Conservation (phyloP, 208 protist genomes). For the Crithidia bombi region DNA sequence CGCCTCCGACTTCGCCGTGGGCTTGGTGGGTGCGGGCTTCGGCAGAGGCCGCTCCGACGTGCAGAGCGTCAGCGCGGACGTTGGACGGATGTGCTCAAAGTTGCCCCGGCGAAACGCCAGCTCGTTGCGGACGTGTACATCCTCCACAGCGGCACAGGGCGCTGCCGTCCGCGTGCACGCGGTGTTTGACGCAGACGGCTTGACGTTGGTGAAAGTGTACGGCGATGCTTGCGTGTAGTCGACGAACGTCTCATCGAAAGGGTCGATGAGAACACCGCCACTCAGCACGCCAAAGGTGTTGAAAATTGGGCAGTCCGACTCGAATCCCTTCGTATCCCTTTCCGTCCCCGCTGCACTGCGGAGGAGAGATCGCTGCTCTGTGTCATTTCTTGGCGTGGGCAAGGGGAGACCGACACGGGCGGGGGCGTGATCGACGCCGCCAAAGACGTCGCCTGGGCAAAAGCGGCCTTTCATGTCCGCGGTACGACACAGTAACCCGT, state of each 20-base stretch:
- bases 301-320: conserved; percentile 61
- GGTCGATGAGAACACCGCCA: conserved; percentile 68
- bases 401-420: neutral
- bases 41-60: conserved; percentile 25
- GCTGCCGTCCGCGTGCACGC: neutral
- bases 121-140: conserved; percentile 18
- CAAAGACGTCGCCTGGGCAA: conserved; percentile 72
- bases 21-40: neutral
- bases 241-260: conserved; percentile 31
- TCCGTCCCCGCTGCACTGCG: neutral
- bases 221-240: conserved; percentile 53
- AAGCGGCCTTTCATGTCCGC: conserved; percentile 56
- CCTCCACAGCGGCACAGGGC: neutral
- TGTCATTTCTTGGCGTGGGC: neutral
- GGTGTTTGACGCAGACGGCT: neutral
- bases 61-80: conserved; percentile 27
- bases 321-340: neutral
- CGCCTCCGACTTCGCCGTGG: neutral
- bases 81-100: conserved; percentile 12
- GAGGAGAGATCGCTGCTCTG: neutral
- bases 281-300: conserved; percentile 68
- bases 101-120: conserved; percentile 17
- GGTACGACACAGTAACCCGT: conserved; percentile 71
- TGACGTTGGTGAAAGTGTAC: conserved; percentile 24
- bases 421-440: conserved; percentile 31